Evolutionary conservation across 768 basidiomycete genomes (phyloP).

Genomic region (button mushroom (Agaricus bisporus)): DNA sequence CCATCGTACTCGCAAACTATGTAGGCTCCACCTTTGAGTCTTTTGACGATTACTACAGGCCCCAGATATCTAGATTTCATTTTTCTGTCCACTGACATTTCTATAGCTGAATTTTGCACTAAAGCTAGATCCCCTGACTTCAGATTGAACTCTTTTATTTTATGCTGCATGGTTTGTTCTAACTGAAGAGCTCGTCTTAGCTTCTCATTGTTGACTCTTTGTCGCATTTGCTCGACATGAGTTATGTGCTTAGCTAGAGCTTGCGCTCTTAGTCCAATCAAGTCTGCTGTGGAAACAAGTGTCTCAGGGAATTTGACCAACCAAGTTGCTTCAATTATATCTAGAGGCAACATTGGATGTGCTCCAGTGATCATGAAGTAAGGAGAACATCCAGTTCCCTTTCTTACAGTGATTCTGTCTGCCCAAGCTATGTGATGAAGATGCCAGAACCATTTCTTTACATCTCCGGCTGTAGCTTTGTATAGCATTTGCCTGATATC

Average conservation of each 20-base stretch:
- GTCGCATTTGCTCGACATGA: constrained; percentile 16
- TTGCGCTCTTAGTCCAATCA: constrained; percentile 16
- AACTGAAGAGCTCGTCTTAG: not conserved
- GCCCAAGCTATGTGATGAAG: constrained; percentile 27
- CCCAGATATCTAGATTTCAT: no score
- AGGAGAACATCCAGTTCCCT: constrained; percentile 21
- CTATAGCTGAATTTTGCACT: no score
- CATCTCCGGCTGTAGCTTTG: no score
- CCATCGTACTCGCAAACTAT: no score
- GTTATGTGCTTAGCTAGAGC: constrained; percentile 16
- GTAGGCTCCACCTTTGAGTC: no score
- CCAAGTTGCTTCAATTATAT: constrained; percentile 22
- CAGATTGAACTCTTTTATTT: not conserved
- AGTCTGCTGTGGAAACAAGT: constrained; percentile 15
- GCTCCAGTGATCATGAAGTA: constrained; percentile 26
- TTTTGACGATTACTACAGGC: no score
- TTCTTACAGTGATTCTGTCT: constrained; percentile 20
- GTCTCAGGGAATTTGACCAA: constrained; percentile 15
- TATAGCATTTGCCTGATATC: no score
- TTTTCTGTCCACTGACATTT: no score
- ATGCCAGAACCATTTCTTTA: constrained; percentile 23
- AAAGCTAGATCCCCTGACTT: no score
- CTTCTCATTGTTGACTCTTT: not conserved
- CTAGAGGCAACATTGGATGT: constrained; percentile 24
- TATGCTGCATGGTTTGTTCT: not conserved